Conservation (phyloP, 352 stramenopile species). For the Pythium aquatile region DNA sequence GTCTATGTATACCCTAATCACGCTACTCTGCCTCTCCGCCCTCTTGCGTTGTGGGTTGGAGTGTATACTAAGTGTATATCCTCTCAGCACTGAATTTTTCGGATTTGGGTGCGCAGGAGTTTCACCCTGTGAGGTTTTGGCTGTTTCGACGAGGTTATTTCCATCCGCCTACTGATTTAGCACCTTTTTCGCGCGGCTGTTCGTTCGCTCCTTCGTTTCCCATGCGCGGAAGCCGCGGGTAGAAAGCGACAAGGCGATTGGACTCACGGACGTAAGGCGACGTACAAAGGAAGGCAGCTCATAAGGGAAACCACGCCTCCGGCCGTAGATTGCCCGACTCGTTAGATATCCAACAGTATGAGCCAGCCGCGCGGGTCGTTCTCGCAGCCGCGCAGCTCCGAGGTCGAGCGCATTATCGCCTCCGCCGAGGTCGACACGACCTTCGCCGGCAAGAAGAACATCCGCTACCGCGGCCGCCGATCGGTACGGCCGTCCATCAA, state of each 20-base stretch:
- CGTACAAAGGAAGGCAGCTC: background rate
- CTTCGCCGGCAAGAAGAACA: slow-evolving; percentile 72
- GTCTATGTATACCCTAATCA: background rate
- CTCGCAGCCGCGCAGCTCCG: slow-evolving; percentile 56
- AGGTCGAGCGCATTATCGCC: slow-evolving; percentile 82
- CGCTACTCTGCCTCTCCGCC: background rate
- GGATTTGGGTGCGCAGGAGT: slow-evolving; percentile 5
- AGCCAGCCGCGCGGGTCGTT: slow-evolving; percentile 35
- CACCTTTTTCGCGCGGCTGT: background rate
- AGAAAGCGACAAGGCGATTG: background rate
- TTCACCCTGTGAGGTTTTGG: slow-evolving; percentile 20
- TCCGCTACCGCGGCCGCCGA: slow-evolving; percentile 62
- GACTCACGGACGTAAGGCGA: background rate
- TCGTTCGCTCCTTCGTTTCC: background rate
- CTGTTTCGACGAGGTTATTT: slow-evolving; percentile 1
- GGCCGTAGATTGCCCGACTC: background rate
- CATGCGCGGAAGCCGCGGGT: background rate
- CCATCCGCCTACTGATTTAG: slow-evolving; percentile 11
- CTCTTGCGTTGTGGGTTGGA: background rate
- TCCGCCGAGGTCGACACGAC: slow-evolving; percentile 76
- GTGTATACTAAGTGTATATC: slow-evolving; percentile 1
- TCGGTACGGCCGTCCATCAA: slow-evolving; percentile 37
- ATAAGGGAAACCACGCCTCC: slow-evolving; percentile 17
- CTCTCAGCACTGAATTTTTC: slow-evolving; percentile 10
- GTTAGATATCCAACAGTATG: slow-evolving; percentile 16